Conservation (phyloP, 2,329 filamentous ascomycete species). For the Penicillium sp. region DNA sequence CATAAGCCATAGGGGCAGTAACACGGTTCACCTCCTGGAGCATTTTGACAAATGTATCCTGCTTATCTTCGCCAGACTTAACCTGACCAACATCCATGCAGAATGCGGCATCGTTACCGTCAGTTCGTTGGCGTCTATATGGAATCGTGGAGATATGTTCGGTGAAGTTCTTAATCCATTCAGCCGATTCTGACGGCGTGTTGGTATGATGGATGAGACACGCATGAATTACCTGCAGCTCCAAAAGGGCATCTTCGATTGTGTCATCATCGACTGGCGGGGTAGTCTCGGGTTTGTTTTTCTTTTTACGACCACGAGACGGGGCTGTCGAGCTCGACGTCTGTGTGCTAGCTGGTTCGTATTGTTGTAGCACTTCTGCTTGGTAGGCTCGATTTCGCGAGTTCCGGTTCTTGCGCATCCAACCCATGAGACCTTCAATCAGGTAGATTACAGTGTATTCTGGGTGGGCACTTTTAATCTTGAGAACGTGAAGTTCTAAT, state of each 20-base stretch:
- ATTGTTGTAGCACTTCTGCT: constrained; percentile 62
- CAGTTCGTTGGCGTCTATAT: constrained; percentile 60
- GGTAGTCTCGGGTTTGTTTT: constrained; percentile 46
- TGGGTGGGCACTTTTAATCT: constrained; percentile 60
- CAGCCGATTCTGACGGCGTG: constrained; percentile 65
- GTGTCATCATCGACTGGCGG: constrained; percentile 67
- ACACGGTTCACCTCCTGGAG: constrained; percentile 74
- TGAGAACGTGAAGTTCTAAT: constrained; percentile 63
- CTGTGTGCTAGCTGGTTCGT: constrained; percentile 34
- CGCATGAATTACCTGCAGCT: constrained; percentile 69
- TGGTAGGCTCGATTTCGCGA: constrained; percentile 70
- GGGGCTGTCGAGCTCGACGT: constrained; percentile 23
- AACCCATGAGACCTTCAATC: constrained; percentile 69
- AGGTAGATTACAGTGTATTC: constrained; percentile 67
- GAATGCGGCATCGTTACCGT: constrained; percentile 61
- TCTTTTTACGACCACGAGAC: constrained; percentile 34
- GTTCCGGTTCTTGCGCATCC: constrained; percentile 71
- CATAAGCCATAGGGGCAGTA: constrained; percentile 73
- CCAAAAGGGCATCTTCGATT: constrained; percentile 72
- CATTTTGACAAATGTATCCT: constrained; percentile 75
- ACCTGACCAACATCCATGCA: constrained; percentile 82
- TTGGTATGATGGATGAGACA: constrained; percentile 72
- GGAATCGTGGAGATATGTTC: constrained; percentile 78
- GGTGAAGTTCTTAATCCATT: constrained; percentile 75
- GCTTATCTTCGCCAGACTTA: constrained; percentile 65